These are phyloP conservation scores for Coniochaeta sp. DNA, from an alignment of 2,329 filamentous ascomycete species.

Conservation along the genomic window DNA sequence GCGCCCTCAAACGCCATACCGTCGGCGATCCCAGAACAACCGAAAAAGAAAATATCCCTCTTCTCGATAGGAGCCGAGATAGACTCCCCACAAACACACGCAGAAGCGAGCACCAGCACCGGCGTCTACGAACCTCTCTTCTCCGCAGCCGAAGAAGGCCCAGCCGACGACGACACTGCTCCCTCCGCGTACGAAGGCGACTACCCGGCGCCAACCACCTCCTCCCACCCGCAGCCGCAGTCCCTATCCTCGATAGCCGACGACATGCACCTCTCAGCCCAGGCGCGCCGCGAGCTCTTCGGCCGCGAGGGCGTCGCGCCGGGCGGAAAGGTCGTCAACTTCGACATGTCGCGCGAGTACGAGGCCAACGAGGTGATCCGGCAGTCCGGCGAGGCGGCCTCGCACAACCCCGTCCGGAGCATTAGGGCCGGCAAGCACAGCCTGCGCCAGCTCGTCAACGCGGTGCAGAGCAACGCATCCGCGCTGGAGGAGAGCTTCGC, in stretches of 20 bases:
- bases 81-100: constrained; percentile 14
- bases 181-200: constrained; percentile 21
- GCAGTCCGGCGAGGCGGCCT: constrained; percentile 61
- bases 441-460: constrained; percentile 78
- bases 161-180: constrained; percentile 10
- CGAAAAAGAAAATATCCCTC: constrained; percentile 58
- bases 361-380: constrained; percentile 73
- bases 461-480: constrained; percentile 74
- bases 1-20: constrained; percentile 4
- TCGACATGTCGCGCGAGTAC: constrained; percentile 87
- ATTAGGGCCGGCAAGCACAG: constrained; percentile 87
- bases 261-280: constrained; percentile 70
- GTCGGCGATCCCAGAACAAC: constrained; percentile 10
- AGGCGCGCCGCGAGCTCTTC: constrained; percentile 77
- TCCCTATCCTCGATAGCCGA: constrained; percentile 65
- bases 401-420: constrained; percentile 74
- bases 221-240: constrained; percentile 5
- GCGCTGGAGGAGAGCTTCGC: constrained; percentile 91
- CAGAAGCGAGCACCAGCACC: constrained; percentile 11
- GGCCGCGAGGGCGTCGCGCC: constrained; percentile 51
- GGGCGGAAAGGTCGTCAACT: constrained; percentile 68
- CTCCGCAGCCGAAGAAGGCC: constrained; percentile 21
- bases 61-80: constrained; percentile 55
- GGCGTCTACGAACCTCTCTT: constrained; percentile 47
- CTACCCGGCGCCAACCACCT: constrained; percentile 22